Base-by-base conservation (phyloP, 768 basidiomycete genomes). In the Termitomyces sp. region DNA sequence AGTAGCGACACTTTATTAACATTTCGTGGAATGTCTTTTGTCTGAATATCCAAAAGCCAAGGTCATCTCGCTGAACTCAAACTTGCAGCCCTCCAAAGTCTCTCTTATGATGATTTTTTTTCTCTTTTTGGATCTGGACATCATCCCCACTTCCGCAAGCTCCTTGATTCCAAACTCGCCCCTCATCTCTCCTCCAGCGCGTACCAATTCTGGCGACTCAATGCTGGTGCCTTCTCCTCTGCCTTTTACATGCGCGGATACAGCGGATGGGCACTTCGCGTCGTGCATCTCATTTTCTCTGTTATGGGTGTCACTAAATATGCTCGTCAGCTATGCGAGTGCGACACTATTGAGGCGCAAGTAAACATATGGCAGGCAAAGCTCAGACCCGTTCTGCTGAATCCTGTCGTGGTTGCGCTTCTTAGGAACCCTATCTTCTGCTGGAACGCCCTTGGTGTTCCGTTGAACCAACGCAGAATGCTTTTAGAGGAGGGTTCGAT, bases 391-490 rank as follows among this genome's bases (percentile, higher is more conserved):
- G 81, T 88, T 45, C 68, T 90, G 11, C 66, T 90, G 40, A 82
- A 84, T 66, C 74, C 77, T 22, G 57, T 83, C 24, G 81, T 89
- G 51, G 76, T 84, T 48, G 76, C 78, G 9, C 70, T 87, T 55
- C 73, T 86, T 60, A 74, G 77, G 65, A 79, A 74, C 46, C 79
- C 78, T 22, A 64, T 74, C 26, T 87, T 84, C 68, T 86, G 84
- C 60, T 92, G 90, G 90, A 88, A 88, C 63, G 88, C 88, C 0
- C 71, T 91, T 24, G 90, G 89, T 16, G 90, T 92, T 4, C 88
- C 90, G 3, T 71, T 77, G 60, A 86, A 87, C 64, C 87, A 90
- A 71, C 76, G 85, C 59, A 73, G 74, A 56, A 83, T 85, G 78
- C 70, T 88, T 54, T 63, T 86, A 26, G 67, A 79, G 8, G 82